Conservation (phyloP, 495 filamentous ascomycete species). For the Lasiosphaeria hispida region DNA sequence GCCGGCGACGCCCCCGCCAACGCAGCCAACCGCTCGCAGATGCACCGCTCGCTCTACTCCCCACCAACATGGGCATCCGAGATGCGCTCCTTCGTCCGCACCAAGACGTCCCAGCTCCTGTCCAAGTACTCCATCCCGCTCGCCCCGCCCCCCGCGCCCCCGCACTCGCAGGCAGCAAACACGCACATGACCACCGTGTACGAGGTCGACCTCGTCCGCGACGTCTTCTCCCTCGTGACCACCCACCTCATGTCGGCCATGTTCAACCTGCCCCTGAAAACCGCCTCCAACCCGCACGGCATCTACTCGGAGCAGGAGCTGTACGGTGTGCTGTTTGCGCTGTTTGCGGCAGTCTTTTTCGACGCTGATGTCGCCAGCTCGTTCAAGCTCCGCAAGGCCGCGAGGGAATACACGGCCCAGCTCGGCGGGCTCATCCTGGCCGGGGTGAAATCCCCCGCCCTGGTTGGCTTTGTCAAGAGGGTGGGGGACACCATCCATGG, state of each 20-base stretch:
- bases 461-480: constrained; percentile 49
- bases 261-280: constrained; percentile 66
- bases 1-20: constrained; percentile 51
- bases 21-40: constrained; percentile 43
- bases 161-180: too few species aligned
- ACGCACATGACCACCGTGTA: constrained; percentile 18
- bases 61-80: constrained; percentile 50
- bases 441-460: constrained; percentile 52
- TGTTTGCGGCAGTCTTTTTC: constrained; percentile 53
- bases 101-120: constrained; percentile 59
- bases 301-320: constrained; percentile 71
- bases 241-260: constrained; percentile 62
- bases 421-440: constrained; percentile 60
- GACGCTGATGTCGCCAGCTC: constrained; percentile 43
- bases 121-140: constrained; percentile 57
- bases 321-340: constrained; percentile 61
- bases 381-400: constrained; percentile 55
- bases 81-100: constrained; percentile 57
- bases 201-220: constrained; percentile 67
- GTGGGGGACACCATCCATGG: constrained; percentile 23
- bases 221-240: constrained; percentile 64
- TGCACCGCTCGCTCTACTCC: constrained; percentile 56
- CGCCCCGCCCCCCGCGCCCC: constrained; percentile 30
- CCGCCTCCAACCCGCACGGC: constrained; percentile 59
- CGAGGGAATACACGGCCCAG: constrained; percentile 55